These are phyloP conservation scores for Discostella stelligeroides DNA, from an alignment of 108 stramenopile genomes.

Conservation along the genomic window DNA sequence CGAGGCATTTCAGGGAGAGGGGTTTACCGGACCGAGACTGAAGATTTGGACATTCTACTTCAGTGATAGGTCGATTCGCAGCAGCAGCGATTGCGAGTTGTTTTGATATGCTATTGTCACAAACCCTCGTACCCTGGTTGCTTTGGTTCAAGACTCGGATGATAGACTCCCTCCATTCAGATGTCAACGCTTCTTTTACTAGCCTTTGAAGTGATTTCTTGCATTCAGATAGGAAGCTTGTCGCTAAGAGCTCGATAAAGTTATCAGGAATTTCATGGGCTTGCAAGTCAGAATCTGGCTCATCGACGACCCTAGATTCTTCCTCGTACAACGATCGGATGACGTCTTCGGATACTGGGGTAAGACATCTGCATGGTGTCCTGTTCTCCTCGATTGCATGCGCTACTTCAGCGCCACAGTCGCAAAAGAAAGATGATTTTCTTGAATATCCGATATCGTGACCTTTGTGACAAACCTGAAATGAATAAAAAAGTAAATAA, in stretches of 20 bases:
- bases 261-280: background rate
- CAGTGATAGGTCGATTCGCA: background rate
- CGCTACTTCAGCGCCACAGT: slow-evolving; percentile 80
- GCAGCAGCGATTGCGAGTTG: slow-evolving; percentile 4
- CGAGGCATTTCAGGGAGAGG: slow-evolving; percentile 32
- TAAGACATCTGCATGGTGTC: slow-evolving; percentile 69
- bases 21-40: slow-evolving; percentile 34
- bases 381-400: slow-evolving; percentile 46
- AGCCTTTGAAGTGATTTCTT: slow-evolving; percentile 25
- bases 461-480: slow-evolving; percentile 65
- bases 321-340: slow-evolving; percentile 35
- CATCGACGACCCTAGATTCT: background rate
- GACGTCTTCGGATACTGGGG: slow-evolving; percentile 42
- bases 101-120: background rate
- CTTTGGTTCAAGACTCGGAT: slow-evolving; percentile 29
- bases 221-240: slow-evolving; percentile 29
- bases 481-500: no score
- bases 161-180: slow-evolving; percentile 39
- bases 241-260: slow-evolving; percentile 16
- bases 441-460: slow-evolving; percentile 87
- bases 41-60: slow-evolving; percentile 17
- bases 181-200: slow-evolving; percentile 30
- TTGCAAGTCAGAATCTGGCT: background rate
- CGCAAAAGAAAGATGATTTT: slow-evolving; percentile 85
- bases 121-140: background rate